phyloP scores from a whole-genome alignment of 768 basidiomycete species.

The Termitomyces sp. region DNA sequence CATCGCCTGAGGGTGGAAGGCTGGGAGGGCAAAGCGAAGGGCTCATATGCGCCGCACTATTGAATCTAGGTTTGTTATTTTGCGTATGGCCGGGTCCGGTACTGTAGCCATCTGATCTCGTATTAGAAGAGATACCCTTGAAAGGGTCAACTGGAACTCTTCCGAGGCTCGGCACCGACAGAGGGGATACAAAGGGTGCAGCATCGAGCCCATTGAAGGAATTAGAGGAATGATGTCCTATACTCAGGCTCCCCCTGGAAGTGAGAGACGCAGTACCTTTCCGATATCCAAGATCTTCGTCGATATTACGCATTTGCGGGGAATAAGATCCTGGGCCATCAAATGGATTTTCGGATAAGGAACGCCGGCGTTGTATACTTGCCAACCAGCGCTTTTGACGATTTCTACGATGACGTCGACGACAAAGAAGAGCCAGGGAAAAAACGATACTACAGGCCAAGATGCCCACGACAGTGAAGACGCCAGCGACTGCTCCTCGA shows the following conservation, averaged over 20 bases:
- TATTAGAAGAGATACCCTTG: background rate
- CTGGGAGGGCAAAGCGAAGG: slow-evolving; percentile 47
- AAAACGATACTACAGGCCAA: slow-evolving; percentile 43
- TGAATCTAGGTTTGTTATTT: slow-evolving; percentile 13
- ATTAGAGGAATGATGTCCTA: background rate
- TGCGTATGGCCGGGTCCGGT: slow-evolving; percentile 5
- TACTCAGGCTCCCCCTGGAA: background rate
- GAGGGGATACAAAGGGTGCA: background rate
- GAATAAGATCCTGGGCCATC: slow-evolving; percentile 21
- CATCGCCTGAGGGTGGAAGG: slow-evolving; percentile 35
- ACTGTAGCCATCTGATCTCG: slow-evolving; percentile 1
- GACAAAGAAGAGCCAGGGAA: slow-evolving; percentile 40
- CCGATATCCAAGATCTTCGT: slow-evolving; percentile 4
- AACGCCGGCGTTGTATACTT: slow-evolving; percentile 31
- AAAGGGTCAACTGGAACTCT: slow-evolving; percentile 8
- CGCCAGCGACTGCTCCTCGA: slow-evolving; percentile 65
- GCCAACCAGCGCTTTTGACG: slow-evolving; percentile 35
- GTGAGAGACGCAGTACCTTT: slow-evolving; percentile 1
- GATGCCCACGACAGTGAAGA: slow-evolving; percentile 69
- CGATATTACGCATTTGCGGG: slow-evolving; percentile 17
- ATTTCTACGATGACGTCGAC: slow-evolving; percentile 37
- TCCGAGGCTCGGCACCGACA: background rate
- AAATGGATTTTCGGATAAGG: slow-evolving; percentile 34
- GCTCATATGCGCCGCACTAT: slow-evolving; percentile 36
- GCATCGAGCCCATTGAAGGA: background rate